Evolutionary conservation across 2,329 filamentous ascomycete species (phyloP).

Genomic region (Lasiodiplodia theobromae): DNA sequence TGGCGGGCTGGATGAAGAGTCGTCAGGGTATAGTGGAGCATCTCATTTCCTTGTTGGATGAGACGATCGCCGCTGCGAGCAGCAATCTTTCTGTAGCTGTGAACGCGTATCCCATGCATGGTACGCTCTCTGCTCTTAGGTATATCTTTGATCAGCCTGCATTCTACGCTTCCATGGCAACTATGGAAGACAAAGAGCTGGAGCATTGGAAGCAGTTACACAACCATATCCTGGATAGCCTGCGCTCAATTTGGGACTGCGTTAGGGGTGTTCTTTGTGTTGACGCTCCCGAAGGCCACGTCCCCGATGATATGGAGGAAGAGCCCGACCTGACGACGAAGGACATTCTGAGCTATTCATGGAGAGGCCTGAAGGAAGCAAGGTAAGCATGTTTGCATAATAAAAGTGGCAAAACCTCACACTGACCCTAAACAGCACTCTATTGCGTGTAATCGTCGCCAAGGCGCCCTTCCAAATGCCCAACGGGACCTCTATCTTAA

Average conservation of each 20-base stretch:
- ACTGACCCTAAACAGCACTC: constrained; percentile 61
- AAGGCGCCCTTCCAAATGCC: constrained; percentile 45
- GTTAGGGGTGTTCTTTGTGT: constrained; percentile 84
- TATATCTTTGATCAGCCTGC: constrained; percentile 57
- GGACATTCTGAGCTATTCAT: constrained; percentile 91
- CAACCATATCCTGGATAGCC: constrained; percentile 64
- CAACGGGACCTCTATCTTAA: constrained; percentile 34
- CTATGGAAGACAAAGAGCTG: constrained; percentile 14
- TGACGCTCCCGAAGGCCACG: constrained; percentile 90
- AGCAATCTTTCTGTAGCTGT: constrained; percentile 69
- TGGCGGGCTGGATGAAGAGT: constrained; percentile 18
- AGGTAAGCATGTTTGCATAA: constrained; percentile 62
- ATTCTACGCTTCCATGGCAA: constrained; percentile 38
- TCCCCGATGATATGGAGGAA: constrained; percentile 78
- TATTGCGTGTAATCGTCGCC: constrained; percentile 62
- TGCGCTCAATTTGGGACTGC: constrained; percentile 75
- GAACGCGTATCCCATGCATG: constrained; percentile 55
- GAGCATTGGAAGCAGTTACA: constrained; percentile 55
- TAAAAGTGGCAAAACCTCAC: neutral
- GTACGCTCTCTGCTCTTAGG: constrained; percentile 48
- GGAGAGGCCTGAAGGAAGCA: constrained; percentile 92
- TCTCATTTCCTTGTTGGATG: constrained; percentile 68
- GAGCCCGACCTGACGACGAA: constrained; percentile 79
- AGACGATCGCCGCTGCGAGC: constrained; percentile 69
- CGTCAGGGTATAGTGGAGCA: constrained; percentile 58